phyloP scores from a whole-genome alignment of 2,329 filamentous ascomycete species.

The Colletotrichum sp. region DNA sequence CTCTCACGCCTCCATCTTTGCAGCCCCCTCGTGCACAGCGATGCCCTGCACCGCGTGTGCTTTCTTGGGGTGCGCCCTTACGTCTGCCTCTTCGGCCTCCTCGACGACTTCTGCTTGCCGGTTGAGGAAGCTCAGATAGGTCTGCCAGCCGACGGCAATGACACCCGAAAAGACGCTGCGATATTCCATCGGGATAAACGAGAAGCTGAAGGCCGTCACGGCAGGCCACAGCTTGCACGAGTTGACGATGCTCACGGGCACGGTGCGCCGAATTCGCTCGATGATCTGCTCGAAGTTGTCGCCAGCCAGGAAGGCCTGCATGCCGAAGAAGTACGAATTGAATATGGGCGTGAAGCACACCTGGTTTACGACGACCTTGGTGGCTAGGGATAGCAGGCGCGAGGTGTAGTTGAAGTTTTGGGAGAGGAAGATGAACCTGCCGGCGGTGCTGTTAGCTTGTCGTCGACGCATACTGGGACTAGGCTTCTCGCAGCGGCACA shows the following conservation, averaged over 20 bases:
- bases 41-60: conserved; percentile 5
- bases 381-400: conserved; percentile 70
- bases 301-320: conserved; percentile 78
- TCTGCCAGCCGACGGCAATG: conserved; percentile 90
- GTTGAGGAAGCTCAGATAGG: conserved; percentile 84
- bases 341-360: conserved; percentile 81
- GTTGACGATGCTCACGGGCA: conserved; percentile 79
- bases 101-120: conserved; percentile 66
- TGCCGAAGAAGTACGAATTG: conserved; percentile 82
- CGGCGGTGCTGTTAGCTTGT: neutral
- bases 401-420: conserved; percentile 85
- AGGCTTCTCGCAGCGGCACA: neutral
- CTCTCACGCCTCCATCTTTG: conserved; percentile 9
- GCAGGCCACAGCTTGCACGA: conserved; percentile 88
- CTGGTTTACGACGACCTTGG: conserved; percentile 85
- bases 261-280: conserved; percentile 75
- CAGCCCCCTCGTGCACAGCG: neutral
- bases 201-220: conserved; percentile 85
- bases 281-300: conserved; percentile 67
- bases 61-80: neutral
- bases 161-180: conserved; percentile 80
- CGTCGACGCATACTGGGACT: neutral
- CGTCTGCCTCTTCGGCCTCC: conserved; percentile 2
- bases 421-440: conserved; percentile 80
- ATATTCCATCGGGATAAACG: conserved; percentile 81